Conservation (phyloP, 148 eudicot genomes). For the Nepenthes mirabilis region DNA sequence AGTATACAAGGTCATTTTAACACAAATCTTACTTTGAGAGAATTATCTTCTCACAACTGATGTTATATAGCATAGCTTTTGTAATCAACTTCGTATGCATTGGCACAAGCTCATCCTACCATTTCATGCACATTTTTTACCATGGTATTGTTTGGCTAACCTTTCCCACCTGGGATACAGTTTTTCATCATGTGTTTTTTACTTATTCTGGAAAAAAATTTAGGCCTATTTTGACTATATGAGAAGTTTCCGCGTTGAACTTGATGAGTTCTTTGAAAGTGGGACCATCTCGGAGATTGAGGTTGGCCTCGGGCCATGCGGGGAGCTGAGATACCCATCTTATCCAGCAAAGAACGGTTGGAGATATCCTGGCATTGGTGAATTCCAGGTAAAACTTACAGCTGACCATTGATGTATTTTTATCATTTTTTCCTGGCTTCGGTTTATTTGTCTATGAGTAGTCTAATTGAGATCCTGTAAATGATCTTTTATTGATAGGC, state of each 20-base stretch:
- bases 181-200: slow-evolving; percentile 6
- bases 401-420: background rate
- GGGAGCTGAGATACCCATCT: slow-evolving; percentile 85
- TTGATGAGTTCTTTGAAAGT: slow-evolving; percentile 63
- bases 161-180: background rate
- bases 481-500: background rate
- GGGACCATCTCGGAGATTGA: slow-evolving; percentile 67
- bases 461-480: background rate
- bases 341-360: slow-evolving; percentile 73
- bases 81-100: too few relatives aligned
- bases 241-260: slow-evolving; percentile 81
- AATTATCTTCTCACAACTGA: too few relatives aligned
- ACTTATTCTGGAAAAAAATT: slow-evolving; percentile 5
- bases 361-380: slow-evolving; percentile 91
- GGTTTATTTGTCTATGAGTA: background rate
- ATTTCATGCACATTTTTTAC: too few relatives aligned
- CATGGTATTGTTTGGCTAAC: too few relatives aligned
- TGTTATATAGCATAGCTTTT: too few relatives aligned
- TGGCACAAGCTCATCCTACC: too few relatives aligned
- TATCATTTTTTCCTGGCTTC: background rate
- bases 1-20: too few relatives aligned
- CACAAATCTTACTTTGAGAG: too few relatives aligned
- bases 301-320: slow-evolving; percentile 87
- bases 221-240: slow-evolving; percentile 88
- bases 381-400: slow-evolving; percentile 67